Conservation (phyloP, 164 flowering plant genomes). For the Euptelea pleiosperma region DNA sequence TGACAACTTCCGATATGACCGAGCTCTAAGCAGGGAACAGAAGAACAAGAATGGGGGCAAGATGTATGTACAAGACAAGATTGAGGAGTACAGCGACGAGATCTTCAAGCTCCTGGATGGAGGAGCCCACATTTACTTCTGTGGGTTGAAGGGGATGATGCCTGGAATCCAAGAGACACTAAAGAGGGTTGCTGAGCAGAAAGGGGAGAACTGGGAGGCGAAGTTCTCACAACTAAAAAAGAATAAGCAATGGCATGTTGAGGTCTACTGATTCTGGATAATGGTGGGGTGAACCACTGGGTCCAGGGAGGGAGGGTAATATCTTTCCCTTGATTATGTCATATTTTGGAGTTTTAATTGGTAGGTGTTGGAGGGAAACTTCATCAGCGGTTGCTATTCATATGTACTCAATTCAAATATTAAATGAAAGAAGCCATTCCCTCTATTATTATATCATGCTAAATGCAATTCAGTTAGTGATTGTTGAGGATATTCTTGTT, state of each 20-base stretch:
- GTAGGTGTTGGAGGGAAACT: too few relatives aligned
- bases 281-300: too few relatives aligned
- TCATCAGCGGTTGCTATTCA: too few relatives aligned
- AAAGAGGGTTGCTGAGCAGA: conserved; percentile 73
- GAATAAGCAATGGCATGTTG: conserved; percentile 98
- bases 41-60: conserved; percentile 83
- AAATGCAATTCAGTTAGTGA: too few relatives aligned
- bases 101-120: conserved; percentile 70
- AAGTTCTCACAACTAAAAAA: conserved; percentile 75
- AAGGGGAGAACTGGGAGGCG: conserved; percentile 85
- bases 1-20: conserved; percentile 71
- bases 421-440: too few relatives aligned
- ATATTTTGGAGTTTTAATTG: too few relatives aligned
- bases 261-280: conserved; percentile 79
- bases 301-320: too few relatives aligned
- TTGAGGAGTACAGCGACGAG: conserved; percentile 87
- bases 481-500: too few relatives aligned
- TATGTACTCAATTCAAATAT: too few relatives aligned
- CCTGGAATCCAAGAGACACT: conserved; percentile 94
- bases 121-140: conserved; percentile 93
- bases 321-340: too few relatives aligned
- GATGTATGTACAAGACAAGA: conserved; percentile 95
- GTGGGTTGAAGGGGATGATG: conserved; percentile 99
- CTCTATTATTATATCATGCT: too few relatives aligned
- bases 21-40: conserved; percentile 81